Base-by-base conservation (phyloP, 2,329 filamentous ascomycete genomes). In the Botrytis hyacinthi region DNA sequence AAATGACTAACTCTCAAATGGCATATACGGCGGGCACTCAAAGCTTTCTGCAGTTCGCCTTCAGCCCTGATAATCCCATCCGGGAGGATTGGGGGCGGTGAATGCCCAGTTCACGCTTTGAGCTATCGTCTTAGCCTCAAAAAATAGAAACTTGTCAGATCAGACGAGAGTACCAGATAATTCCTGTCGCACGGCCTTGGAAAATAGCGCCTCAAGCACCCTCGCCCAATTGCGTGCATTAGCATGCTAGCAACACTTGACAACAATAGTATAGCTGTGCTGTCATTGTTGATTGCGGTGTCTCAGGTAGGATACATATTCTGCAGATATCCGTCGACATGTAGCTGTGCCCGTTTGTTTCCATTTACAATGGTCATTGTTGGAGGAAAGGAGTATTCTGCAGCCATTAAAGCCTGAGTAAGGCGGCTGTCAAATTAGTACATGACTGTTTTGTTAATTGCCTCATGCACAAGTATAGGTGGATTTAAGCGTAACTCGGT, bases 151-250 rank as follows among this genome's bases (percentile, higher is more conserved):
- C 26, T 40, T 54, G 46, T 57, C 70, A 72, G 70, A 78, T 79
- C 76, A 78, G 78, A 79, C 75, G 78, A 77, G 68, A 46, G 66
- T 12, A 66, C 42, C 62, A 67, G 70, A 67, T 70, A 65, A 66
- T 68, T 16, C 37, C 61, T 63, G 72, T 70, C 35, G 72, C 76
- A 74, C 73, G 73, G 72, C 29, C 71, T 73, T 68, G 57, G 70
- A 70, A 71, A 71, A 74, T 73, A 74, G 76, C 71, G 70, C 69
- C 67, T 60, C 65, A 68, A 73, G 72, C 74, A 73, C 70, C 73
- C 51, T 73, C 35, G 60, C 59, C 59, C 62, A 72, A 79, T 80
- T 78, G 75, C 73, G 77, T 80, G 78, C 79, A 80, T 79, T 78
- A 79, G 77, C 26, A 68, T 68, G 48, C 73, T 74, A 73, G 63